These are phyloP conservation scores for Dillenia suffruticosa DNA, from an alignment of 164 flowering plant species.

Conservation along the genomic window DNA sequence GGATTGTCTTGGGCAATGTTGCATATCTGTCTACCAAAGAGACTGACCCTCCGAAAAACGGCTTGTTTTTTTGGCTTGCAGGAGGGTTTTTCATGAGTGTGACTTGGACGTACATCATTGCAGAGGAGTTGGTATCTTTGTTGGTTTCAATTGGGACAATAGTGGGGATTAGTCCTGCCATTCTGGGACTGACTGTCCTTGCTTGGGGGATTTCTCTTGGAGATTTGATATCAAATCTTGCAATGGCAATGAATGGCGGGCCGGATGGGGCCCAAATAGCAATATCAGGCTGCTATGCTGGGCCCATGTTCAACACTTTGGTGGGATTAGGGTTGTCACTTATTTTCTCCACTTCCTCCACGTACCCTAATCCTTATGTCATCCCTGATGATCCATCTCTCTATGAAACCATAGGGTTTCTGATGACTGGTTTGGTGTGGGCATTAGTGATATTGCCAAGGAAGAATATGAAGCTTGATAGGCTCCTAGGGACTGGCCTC, in stretches of 20 bases:
- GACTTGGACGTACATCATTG: slow-evolving; percentile 51
- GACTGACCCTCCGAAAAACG: slow-evolving; percentile 34
- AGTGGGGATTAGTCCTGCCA: slow-evolving; percentile 49
- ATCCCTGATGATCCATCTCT: slow-evolving; percentile 39
- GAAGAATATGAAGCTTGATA: slow-evolving; percentile 49
- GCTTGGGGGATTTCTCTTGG: slow-evolving; percentile 87
- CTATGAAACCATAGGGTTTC: slow-evolving; percentile 47
- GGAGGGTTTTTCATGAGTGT: slow-evolving; percentile 55
- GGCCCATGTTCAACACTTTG: slow-evolving; percentile 65
- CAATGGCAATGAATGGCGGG: slow-evolving; percentile 54
- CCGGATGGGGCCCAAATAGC: slow-evolving; percentile 58
- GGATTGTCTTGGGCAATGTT: slow-evolving; percentile 28
- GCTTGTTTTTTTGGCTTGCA: slow-evolving; percentile 38
- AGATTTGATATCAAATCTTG: slow-evolving; percentile 49
- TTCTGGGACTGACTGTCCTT: slow-evolving; percentile 62
- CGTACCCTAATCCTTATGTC: slow-evolving; percentile 32
- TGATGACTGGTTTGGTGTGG: slow-evolving; percentile 64
- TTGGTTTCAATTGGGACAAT: slow-evolving; percentile 41
- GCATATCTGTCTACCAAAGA: slow-evolving; percentile 28
- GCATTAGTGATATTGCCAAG: slow-evolving; percentile 59
- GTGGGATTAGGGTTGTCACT: slow-evolving; percentile 60
- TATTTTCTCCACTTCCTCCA: slow-evolving; percentile 40
- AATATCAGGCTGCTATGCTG: slow-evolving; percentile 69
- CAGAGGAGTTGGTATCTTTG: slow-evolving; percentile 46
- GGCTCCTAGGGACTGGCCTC: slow-evolving; percentile 45